Evolutionary conservation across 1,284 basidiomycete species (phyloP).

Genomic region (Puccinia novopanici): DNA sequence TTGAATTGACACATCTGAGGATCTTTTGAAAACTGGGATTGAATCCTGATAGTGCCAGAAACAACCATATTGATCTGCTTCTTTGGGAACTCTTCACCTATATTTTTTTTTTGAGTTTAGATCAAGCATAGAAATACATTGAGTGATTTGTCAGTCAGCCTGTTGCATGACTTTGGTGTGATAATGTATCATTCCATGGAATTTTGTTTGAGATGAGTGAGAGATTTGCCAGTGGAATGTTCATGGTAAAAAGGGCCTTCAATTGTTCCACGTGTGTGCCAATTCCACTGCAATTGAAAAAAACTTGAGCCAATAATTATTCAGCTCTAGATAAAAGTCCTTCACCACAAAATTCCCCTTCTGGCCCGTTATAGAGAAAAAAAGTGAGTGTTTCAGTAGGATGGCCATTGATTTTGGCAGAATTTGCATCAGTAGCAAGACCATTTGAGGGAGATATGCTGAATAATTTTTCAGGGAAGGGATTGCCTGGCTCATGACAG

Average conservation of each 20-base stretch:
- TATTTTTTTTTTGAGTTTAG: not conserved
- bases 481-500: not conserved
- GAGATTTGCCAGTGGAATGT: not conserved
- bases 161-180: conserved; percentile 4
- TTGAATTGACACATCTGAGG: not conserved
- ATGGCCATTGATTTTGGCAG: not conserved
- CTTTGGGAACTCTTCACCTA: not conserved
- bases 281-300: conserved; percentile 7
- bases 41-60: too few relatives aligned
- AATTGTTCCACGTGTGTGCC: conserved; percentile 10
- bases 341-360: conserved; percentile 11
- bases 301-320: conserved; percentile 30
- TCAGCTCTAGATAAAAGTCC: conserved; percentile 28
- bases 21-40: too few relatives aligned
- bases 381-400: too few relatives aligned
- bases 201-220: not conserved
- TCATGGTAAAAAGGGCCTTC: not conserved
- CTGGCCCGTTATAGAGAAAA: conserved; percentile 8
- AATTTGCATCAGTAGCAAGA: not conserved
- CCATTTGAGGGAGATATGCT: not conserved
- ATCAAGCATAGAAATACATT: not conserved
- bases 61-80: not conserved
- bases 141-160: not conserved
- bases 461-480: conserved; percentile 9
- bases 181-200: not conserved